phyloP scores from a whole-genome alignment of 2,329 filamentous ascomycete genomes.

The Venturia aucupariae region DNA sequence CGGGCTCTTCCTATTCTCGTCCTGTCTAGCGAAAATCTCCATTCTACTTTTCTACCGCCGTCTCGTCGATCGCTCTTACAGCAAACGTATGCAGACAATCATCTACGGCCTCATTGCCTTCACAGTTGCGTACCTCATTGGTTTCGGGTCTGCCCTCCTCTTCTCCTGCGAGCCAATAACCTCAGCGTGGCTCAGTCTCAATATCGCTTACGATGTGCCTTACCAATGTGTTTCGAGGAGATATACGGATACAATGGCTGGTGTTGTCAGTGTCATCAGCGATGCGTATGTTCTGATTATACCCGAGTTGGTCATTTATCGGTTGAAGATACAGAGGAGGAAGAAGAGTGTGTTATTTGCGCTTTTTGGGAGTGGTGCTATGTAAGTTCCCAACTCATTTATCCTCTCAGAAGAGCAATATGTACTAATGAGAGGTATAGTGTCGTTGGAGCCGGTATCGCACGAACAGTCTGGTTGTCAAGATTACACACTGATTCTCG shows the following conservation, averaged over 20 bases:
- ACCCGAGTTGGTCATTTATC: constrained; percentile 18
- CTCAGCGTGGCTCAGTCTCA: constrained; percentile 27
- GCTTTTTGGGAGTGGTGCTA: constrained; percentile 14
- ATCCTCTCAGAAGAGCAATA: neutral
- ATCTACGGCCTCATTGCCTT: constrained; percentile 23
- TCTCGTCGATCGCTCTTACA: constrained; percentile 21
- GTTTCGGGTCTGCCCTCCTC: constrained; percentile 20
- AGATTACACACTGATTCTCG: constrained; percentile 17
- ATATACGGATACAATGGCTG: constrained; percentile 18
- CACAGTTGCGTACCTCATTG: constrained; percentile 19
- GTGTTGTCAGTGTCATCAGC: constrained; percentile 17
- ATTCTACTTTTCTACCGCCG: constrained; percentile 25
- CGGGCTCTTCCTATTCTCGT: constrained; percentile 1
- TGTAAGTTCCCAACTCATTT: neutral
- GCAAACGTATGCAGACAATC: constrained; percentile 15
- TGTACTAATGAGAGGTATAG: neutral
- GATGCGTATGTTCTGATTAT: constrained; percentile 21
- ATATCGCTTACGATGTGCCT: constrained; percentile 15
- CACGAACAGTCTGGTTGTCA: constrained; percentile 24
- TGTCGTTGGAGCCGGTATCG: constrained; percentile 24
- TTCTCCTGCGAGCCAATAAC: constrained; percentile 24
- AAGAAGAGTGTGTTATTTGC: constrained; percentile 18
- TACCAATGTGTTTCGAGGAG: constrained; percentile 18
- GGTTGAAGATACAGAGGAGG: constrained; percentile 18
- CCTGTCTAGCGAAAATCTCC: constrained; percentile 21